A percentile compares a stretch with the other conserved stretches of the same genome.
These are phyloP conservation scores for Talaromyces sp. DNA, from an alignment of 2,329 filamentous ascomycete species.

Conservation along the genomic window DNA sequence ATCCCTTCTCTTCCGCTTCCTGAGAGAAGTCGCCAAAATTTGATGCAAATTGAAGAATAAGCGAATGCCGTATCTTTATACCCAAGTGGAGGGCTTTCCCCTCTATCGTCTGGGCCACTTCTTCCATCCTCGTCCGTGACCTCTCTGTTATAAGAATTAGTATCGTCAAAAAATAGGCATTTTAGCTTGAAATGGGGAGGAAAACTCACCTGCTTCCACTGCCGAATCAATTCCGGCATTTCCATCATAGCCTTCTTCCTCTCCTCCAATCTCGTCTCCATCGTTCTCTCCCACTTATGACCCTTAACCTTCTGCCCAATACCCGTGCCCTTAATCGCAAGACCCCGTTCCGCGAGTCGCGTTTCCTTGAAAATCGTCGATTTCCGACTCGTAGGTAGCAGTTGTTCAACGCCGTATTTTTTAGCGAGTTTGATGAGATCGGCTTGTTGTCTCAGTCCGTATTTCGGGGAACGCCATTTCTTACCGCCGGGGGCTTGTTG, in stretches of 20 bases:
- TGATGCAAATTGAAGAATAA: conserved; percentile 2
- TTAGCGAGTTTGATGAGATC: conserved; percentile 82
- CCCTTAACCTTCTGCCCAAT: conserved; percentile 92
- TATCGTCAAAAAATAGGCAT: background rate
- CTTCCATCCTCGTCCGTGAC: conserved; percentile 69
- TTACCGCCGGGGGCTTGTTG: conserved; percentile 41
- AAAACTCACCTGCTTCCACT: conserved; percentile 85
- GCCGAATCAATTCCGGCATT: conserved; percentile 86
- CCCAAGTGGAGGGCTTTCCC: background rate
- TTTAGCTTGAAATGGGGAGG: background rate
- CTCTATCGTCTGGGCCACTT: conserved; percentile 58
- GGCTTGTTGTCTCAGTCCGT: conserved; percentile 80
- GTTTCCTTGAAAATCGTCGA: conserved; percentile 62
- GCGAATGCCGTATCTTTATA: background rate
- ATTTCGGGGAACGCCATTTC: conserved; percentile 72
- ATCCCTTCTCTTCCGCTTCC: background rate
- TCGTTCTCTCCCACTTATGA: conserved; percentile 81
- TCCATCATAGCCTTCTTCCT: conserved; percentile 87
- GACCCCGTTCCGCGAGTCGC: conserved; percentile 68
- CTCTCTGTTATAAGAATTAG: conserved; percentile 45
- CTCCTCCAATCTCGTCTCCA: conserved; percentile 78
- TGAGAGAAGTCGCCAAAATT: background rate
- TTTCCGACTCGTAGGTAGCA: conserved; percentile 74
- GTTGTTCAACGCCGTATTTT: conserved; percentile 70
- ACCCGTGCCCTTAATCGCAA: conserved; percentile 88